Conservation (phyloP, 1,284 basidiomycete genomes). For the Quambalaria eucalypti region DNA sequence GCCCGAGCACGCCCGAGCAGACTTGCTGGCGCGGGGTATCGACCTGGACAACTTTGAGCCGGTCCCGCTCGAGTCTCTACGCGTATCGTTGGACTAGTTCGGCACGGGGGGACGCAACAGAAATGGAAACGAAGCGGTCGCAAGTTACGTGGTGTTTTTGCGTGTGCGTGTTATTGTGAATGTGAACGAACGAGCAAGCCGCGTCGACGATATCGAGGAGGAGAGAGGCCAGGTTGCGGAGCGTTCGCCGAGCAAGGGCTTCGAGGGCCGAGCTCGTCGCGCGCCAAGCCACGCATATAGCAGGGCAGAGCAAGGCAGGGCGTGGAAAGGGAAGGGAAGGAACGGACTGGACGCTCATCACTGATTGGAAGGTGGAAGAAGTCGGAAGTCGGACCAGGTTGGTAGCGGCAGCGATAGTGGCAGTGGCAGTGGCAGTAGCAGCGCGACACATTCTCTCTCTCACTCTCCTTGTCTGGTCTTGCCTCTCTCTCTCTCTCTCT, state of each 20-base stretch:
- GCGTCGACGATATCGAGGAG: background rate
- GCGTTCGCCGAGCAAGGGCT: background rate
- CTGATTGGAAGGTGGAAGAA: background rate
- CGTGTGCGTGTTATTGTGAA: background rate
- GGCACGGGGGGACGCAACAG: constrained; percentile 12
- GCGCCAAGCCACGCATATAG: too few relatives aligned
- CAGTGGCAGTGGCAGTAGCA: background rate
- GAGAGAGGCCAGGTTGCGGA: background rate
- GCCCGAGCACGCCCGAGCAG: constrained; percentile 76
- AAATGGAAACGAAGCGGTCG: constrained; percentile 1
- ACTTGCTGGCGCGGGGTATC: constrained; percentile 75
- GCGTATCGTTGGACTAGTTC: constrained; percentile 44
- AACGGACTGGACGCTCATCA: background rate
- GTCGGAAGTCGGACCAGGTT: background rate
- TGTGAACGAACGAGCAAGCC: background rate
- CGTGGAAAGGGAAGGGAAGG: background rate
- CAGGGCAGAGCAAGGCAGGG: background rate
- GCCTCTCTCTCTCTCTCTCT: background rate
- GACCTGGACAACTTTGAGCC: constrained; percentile 71
- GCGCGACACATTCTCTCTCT: background rate
- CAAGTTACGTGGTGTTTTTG: background rate
- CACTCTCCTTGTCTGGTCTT: background rate
- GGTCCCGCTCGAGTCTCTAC: constrained; percentile 44
- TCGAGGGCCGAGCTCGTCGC: background rate
- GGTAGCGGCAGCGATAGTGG: background rate